phyloP scores from a whole-genome alignment of 23 red algal species.

The Agarophyton chilense region DNA sequence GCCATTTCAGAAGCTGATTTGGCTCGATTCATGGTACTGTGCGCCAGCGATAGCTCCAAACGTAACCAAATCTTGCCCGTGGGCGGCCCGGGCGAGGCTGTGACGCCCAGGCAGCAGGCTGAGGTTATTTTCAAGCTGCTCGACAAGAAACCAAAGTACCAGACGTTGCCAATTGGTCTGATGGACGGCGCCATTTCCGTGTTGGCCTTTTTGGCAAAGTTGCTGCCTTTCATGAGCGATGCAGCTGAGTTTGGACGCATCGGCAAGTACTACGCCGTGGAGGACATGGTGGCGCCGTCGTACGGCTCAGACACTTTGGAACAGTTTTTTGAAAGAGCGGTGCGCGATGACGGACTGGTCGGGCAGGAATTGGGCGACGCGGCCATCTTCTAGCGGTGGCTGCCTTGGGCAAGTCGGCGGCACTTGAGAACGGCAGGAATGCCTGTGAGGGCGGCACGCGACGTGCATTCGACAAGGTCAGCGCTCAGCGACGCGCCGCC shows the following conservation, averaged over 20 bases:
- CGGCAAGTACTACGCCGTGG: constrained; percentile 76
- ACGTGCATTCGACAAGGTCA: not conserved
- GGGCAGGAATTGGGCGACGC: constrained; percentile 82
- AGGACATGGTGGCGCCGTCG: constrained; percentile 77
- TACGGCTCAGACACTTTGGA: constrained; percentile 76
- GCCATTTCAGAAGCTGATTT: constrained; percentile 73
- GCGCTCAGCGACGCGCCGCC: not conserved
- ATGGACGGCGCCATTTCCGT: constrained; percentile 64
- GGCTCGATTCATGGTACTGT: constrained; percentile 69
- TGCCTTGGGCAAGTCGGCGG: not conserved
- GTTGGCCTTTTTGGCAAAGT: constrained; percentile 23
- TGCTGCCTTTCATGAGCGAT: constrained; percentile 55
- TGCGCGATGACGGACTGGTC: constrained; percentile 57
- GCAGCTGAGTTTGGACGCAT: constrained; percentile 77
- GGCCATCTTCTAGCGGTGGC: constrained; percentile 24
- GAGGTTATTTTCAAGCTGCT: constrained; percentile 60
- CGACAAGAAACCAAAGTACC: constrained; percentile 58
- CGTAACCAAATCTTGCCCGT: constrained; percentile 71
- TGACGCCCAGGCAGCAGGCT: constrained; percentile 71
- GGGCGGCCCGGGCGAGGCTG: constrained; percentile 69
- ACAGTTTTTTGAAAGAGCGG: constrained; percentile 62
- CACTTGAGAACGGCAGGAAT: not conserved
- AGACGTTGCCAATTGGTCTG: constrained; percentile 54
- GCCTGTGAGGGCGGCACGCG: not conserved
- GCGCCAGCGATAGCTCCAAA: constrained; percentile 39